Percentiles rank a stretch among this genome's conserved stretches.
Conservation (phyloP, 805 yeast genomes). For the Metschnikowia kofuensis region DNA sequence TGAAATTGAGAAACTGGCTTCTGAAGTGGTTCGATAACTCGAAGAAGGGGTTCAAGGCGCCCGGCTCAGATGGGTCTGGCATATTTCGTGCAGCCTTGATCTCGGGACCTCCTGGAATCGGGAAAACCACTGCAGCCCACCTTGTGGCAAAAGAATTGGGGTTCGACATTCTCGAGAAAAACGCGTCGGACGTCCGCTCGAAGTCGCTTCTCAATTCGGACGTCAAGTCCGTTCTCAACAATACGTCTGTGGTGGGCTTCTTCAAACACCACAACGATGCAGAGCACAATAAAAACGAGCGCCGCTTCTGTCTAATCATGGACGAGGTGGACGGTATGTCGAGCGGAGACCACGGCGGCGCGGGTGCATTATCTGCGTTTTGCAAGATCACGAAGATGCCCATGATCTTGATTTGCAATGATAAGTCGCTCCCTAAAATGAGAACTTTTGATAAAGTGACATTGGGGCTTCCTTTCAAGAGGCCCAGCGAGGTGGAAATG, state of each 20-base stretch:
- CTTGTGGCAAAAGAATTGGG: constrained; percentile 67
- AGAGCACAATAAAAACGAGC: constrained; percentile 35
- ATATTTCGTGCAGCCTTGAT: constrained; percentile 78
- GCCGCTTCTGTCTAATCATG: constrained; percentile 82
- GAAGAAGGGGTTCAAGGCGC: constrained; percentile 51
- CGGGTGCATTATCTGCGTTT: constrained; percentile 85
- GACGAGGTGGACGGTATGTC: constrained; percentile 99
- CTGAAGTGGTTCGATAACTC: constrained; percentile 65
- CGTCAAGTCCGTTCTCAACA: constrained; percentile 69
- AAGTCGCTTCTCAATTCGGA: constrained; percentile 69
- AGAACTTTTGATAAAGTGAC: constrained; percentile 87
- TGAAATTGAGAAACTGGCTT: constrained; percentile 71
- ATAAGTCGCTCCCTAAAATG: constrained; percentile 90
- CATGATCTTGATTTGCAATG: constrained; percentile 90
- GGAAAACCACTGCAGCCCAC: constrained; percentile 82
- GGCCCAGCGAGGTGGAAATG: constrained; percentile 83
- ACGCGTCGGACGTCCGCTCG: constrained; percentile 88
- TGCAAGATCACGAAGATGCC: constrained; percentile 87
- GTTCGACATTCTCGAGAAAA: constrained; percentile 71
- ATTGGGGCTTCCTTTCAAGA: constrained; percentile 75
- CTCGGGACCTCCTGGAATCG: constrained; percentile 86
- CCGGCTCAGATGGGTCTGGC: constrained; percentile 65
- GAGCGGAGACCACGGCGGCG: constrained; percentile 98
- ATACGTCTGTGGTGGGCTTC: constrained; percentile 80
- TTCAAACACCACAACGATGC: constrained; percentile 44